A percentile compares a stretch with the other conserved stretches of the same genome.
These are phyloP conservation scores for Ocimum tenuiflorum DNA, from an alignment of 257 asterid genomes.

Conservation along the genomic window DNA sequence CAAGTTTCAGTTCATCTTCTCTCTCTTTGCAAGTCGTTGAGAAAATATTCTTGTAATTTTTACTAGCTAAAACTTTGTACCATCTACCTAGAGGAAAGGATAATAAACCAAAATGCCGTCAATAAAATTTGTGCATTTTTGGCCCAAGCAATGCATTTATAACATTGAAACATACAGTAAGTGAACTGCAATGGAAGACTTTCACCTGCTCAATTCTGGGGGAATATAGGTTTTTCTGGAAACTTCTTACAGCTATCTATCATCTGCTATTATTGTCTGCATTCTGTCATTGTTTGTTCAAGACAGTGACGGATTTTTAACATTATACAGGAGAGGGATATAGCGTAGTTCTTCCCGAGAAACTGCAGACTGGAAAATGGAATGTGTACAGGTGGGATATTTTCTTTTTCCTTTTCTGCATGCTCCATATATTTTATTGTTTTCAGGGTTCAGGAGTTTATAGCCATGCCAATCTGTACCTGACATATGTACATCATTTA, in stretches of 20 bases:
- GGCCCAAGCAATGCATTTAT: not conserved
- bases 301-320: conserved; percentile 13
- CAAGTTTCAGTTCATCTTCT: not conserved
- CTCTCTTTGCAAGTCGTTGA: not conserved
- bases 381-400: conserved; percentile 72
- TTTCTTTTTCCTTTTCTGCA: conserved; percentile 14
- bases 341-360: conserved; percentile 90
- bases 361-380: conserved; percentile 89
- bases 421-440: not conserved
- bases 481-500: conserved; percentile 11
- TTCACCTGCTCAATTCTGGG: not conserved
- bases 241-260: not conserved
- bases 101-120: not conserved
- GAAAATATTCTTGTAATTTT: not conserved
- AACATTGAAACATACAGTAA: not conserved
- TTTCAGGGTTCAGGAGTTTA: not conserved
- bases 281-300: not conserved
- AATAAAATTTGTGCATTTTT: not conserved
- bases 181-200: not conserved
- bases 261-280: not conserved
- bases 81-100: not conserved
- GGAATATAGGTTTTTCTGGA: not conserved
- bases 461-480: not conserved
- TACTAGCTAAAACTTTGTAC: not conserved
- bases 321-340: conserved; percentile 58